Evolutionary conservation across 352 stramenopile genomes (phyloP), one percentile per base, ranked within the genome.

Genomic region (Vaucheria bursata): DNA sequence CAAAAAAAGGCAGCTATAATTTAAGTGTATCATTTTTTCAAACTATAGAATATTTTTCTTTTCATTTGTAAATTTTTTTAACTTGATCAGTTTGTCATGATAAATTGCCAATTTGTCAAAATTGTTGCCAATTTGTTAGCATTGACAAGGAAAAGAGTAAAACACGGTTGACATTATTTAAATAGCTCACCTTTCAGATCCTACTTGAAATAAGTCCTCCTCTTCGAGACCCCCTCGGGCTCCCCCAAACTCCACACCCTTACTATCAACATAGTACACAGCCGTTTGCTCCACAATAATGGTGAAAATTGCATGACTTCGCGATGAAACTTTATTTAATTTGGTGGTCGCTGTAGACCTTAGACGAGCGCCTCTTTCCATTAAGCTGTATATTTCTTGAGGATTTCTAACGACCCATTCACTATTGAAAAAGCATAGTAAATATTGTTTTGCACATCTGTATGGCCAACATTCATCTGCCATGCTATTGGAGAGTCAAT

Each of bases 321-420:
- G 79, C 34, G 71, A 85, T 5, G 74, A 86, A 12, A 85, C 68
- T 36, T 85, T 71, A 67, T 86, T 85, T 45, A 88, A 73, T 12
- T 76, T 82, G 8, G 83, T 88, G 0, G 84, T 83, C 85, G 82
- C 83, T 2, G 84, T 88, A 4, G 85, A 80, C 52, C 85, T 67
- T 38, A 85, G 72, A 25, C 69, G 59, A 5, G 49, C 85, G 6
- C 86, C 87, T n/a, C 91, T 88, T 75, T 96, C 91, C 92, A 97
- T 97, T 8, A 97, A 87, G 0, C 90, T 90, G 77, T 97, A 97
- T 73, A 97, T 96, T 77, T 97, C 92, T 72, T 93, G 70, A 7
- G 70, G 70, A 31, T 12, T 75, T 34, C 49, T 32, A 34, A 73
- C 49, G 2, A 75, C 70, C 25, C 34, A 52, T 18, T 75, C 70